Conservation (phyloP, 208 protist genomes). For the Trypanosoma vivax region DNA sequence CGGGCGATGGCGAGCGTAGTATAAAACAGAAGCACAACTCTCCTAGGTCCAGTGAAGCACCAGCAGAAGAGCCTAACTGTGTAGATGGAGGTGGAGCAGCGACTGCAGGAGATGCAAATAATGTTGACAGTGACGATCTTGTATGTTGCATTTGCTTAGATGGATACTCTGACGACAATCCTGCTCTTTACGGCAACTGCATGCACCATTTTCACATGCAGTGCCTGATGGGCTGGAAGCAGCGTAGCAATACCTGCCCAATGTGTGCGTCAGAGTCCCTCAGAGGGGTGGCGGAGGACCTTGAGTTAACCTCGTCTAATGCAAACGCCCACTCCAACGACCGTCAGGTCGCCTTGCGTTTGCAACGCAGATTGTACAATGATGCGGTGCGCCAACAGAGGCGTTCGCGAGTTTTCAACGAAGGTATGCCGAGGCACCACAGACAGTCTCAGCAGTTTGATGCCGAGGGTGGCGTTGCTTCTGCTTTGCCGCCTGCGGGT, state of each 20-base stretch:
- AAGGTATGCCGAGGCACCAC: no score
- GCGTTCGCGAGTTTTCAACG: no score
- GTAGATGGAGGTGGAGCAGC: not conserved
- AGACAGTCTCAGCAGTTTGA: no score
- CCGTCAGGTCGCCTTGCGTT: not conserved
- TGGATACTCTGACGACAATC: conserved; percentile 54
- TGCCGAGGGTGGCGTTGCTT: no score
- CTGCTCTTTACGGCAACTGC: conserved; percentile 44
- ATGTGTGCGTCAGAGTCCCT: conserved; percentile 62
- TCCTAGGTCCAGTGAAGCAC: no score
- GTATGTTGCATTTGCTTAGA: conserved; percentile 77
- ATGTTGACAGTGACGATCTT: conserved; percentile 33
- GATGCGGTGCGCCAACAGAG: no score
- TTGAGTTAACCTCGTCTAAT: conserved; percentile 2
- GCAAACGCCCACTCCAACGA: not conserved
- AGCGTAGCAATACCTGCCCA: conserved; percentile 68
- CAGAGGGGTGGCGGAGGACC: conserved; percentile 25
- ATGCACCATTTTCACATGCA: conserved; percentile 66
- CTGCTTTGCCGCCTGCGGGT: no score
- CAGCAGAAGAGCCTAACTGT: not conserved
- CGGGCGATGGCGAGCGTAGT: no score
- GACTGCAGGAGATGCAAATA: conserved; percentile 1
- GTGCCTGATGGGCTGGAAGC: conserved; percentile 72
- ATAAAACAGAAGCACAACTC: no score
- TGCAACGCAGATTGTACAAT: not conserved